These are phyloP conservation scores for Dryas integrifolia DNA, from an alignment of 331 rosid species.

Conservation along the genomic window DNA sequence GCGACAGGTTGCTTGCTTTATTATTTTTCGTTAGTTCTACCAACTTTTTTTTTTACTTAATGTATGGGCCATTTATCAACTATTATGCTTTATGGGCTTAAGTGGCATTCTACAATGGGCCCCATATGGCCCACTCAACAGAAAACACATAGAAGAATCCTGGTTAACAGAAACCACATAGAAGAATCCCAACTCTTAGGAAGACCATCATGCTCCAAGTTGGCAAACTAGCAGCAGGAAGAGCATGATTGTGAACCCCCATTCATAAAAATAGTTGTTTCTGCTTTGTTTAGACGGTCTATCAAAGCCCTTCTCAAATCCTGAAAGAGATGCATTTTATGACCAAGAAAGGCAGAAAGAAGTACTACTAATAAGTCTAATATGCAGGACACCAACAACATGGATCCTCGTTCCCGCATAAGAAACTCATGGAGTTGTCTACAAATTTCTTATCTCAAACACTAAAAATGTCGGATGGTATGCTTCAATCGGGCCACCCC, in stretches of 20 bases:
- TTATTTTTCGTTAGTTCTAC: slow-evolving; percentile 4
- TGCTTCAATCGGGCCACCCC: not conserved
- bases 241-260: too few relatives aligned
- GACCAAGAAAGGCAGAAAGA: not conserved
- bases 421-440: not conserved
- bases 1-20: slow-evolving; percentile 17
- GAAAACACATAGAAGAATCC: not conserved
- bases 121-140: not conserved
- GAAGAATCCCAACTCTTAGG: not conserved
- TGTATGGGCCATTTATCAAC: not conserved
- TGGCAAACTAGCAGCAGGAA: too few relatives aligned
- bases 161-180: not conserved
- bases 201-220: not conserved
- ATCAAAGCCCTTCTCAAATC: not conserved
- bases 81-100: not conserved
- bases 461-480: not conserved
- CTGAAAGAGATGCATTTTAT: not conserved
- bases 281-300: not conserved
- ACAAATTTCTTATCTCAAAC: not conserved
- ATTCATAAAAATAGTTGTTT: not conserved
- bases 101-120: not conserved
- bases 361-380: not conserved
- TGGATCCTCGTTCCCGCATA: not conserved
- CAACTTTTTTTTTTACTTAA: not conserved
- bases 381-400: not conserved